Evolutionary conservation across 2,329 filamentous ascomycete species (phyloP).

Genomic region (Penicillium rolfsii): DNA sequence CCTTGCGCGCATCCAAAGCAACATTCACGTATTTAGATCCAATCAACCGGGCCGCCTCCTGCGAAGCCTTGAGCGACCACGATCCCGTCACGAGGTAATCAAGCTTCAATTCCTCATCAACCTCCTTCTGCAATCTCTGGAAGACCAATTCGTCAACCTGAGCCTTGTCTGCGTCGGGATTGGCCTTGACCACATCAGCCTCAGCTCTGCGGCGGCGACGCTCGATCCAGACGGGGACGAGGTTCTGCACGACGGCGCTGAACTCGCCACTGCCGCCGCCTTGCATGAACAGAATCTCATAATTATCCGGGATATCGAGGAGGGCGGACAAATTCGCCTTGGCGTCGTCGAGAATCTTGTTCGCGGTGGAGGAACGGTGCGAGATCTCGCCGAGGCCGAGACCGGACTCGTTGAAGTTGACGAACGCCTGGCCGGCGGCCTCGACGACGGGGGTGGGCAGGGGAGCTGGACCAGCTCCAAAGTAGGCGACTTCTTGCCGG

Average conservation of each 20-base stretch:
- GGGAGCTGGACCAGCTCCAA: slow-evolving; percentile 86
- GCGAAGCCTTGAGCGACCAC: slow-evolving; percentile 87
- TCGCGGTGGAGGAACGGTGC: slow-evolving; percentile 79
- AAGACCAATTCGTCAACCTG: slow-evolving; percentile 61
- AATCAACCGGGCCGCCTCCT: slow-evolving; percentile 77
- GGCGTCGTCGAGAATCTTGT: slow-evolving; percentile 75
- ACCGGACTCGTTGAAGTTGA: slow-evolving; percentile 80
- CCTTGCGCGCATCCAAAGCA: slow-evolving; percentile 65
- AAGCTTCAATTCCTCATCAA: slow-evolving; percentile 72
- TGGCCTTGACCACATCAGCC: slow-evolving; percentile 53
- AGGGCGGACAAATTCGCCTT: slow-evolving; percentile 73
- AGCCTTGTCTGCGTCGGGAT: slow-evolving; percentile 50
- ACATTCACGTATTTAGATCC: slow-evolving; percentile 78
- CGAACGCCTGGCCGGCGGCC: slow-evolving; percentile 71
- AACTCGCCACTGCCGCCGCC: slow-evolving; percentile 83
- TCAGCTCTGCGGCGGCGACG: slow-evolving; percentile 64
- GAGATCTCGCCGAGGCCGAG: slow-evolving; percentile 88
- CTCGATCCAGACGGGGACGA: slow-evolving; percentile 81
- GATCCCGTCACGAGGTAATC: slow-evolving; percentile 91
- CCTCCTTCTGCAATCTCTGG: slow-evolving; percentile 64
- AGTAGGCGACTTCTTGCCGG: slow-evolving; percentile 77
- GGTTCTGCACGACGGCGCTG: slow-evolving; percentile 79
- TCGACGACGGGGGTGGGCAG: slow-evolving; percentile 82
- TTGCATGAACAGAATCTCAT: slow-evolving; percentile 75
- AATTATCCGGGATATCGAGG: slow-evolving; percentile 81